phyloP scores from a whole-genome alignment of 257 asterid genomes.

The Nicotiana attenuata region DNA sequence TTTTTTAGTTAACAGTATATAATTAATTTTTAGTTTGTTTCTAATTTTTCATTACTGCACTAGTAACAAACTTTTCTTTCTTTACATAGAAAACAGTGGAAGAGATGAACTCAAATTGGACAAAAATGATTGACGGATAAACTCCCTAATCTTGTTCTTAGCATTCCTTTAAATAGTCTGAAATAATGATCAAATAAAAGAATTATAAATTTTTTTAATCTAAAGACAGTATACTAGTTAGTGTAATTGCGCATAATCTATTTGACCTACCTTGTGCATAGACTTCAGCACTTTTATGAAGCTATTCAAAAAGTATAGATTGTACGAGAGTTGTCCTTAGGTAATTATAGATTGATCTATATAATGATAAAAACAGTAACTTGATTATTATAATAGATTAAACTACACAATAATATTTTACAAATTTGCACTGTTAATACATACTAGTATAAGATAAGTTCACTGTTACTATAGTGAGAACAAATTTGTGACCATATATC shows the following conservation, averaged over 20 bases:
- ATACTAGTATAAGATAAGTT: no score
- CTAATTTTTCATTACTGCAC: neutral
- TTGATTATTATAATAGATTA: no score
- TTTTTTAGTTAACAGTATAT: neutral
- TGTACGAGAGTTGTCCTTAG: neutral
- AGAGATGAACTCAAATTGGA: no score
- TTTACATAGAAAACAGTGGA: no score
- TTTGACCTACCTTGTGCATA: neutral
- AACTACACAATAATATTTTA: no score
- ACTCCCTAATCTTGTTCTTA: neutral
- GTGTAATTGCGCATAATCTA: neutral
- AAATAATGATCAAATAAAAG: neutral
- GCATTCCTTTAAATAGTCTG: neutral
- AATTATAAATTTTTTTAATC: neutral
- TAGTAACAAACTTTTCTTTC: neutral
- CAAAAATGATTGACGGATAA: neutral
- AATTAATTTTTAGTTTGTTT: neutral
- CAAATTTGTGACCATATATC: no score
- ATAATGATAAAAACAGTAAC: no score
- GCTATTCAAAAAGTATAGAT: neutral
- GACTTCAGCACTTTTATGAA: neutral
- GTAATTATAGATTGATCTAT: no score
- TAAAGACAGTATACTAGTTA: no score
- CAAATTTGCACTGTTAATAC: no score
- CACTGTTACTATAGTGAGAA: no score